Conservation (phyloP, 345 rosid species). For the Corchorus capsularis region DNA sequence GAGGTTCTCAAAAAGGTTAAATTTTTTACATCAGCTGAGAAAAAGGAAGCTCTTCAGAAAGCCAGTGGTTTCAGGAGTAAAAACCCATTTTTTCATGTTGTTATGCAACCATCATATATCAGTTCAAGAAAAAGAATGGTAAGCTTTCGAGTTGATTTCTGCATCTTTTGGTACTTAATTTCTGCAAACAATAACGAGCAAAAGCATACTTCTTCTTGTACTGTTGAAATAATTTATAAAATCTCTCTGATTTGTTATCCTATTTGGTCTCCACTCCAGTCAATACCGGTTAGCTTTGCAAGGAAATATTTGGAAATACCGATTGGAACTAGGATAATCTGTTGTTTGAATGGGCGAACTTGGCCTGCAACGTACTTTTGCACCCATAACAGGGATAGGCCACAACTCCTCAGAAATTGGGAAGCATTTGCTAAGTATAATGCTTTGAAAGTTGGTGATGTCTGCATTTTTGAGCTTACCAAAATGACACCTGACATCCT, state of each 20-base stretch:
- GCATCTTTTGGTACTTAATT: too few relatives aligned
- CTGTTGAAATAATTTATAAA: not conserved
- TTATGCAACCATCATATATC: too few relatives aligned
- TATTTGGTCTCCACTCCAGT: not conserved
- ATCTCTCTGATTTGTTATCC: not conserved
- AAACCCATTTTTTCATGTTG: too few relatives aligned
- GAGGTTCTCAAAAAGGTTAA: too few relatives aligned
- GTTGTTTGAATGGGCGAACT: not conserved
- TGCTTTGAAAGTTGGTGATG: not conserved
- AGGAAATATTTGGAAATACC: not conserved
- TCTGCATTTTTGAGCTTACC: too few relatives aligned
- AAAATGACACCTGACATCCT: too few relatives aligned
- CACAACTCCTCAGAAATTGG: not conserved
- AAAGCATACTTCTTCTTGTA: not conserved
- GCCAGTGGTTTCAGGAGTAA: too few relatives aligned
- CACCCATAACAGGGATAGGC: not conserved
- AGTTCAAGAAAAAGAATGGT: too few relatives aligned
- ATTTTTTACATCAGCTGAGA: constrained; percentile 23
- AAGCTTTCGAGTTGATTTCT: too few relatives aligned
- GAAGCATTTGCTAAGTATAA: not conserved
- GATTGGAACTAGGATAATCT: not conserved
- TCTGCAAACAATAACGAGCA: not conserved
- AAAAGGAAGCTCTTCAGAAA: too few relatives aligned
- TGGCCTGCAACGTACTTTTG: constrained; percentile 15
- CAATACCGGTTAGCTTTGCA: constrained; percentile 16